Base-by-base conservation (phyloP, 305 asterid genomes). In the Withania somnifera region DNA sequence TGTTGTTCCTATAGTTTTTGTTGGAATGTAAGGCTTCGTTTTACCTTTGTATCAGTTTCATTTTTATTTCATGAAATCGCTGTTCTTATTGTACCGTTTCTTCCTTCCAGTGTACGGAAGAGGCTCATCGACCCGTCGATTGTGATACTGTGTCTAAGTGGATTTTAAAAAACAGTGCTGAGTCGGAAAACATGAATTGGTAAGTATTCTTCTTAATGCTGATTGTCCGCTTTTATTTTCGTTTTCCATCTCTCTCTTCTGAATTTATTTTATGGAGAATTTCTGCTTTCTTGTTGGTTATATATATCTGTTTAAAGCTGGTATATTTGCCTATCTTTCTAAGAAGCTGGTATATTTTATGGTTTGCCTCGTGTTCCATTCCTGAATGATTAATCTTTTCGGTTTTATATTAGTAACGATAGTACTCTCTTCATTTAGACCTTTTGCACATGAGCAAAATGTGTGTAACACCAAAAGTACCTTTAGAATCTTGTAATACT, bases 141-240 rank as follows among this genome's bases (percentile, higher is more conserved):
- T 95, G 99, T 64, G 97, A 83, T 68, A 95, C 95, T 50, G 99
- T 95, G 82, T 88, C 94, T 17, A 92, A 89, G 86, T 95, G 99
- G 99, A 84, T 91, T 82, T 80, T 89, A 91, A 95, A 95, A 84
- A 95, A 94, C 90, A 90, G 96, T 82, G 97, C 99, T 4, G 99
- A 95, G 87, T 94, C 97, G 17, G 97, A 93, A 86, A 95, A 95
- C 93, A 95, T 92, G 94, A 93, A 93, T 84, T 95, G 99, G 99
- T 94, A 89, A n/a, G 47, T 15, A 73, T 15, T 47, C 24, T 15
- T 73, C 60, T 47, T 15, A n/a, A 15, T 50, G 61, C 26, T 47
- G 26, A 50, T 47, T 5, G 11, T 47, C 42, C 10, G 9, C 60
- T 73, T 50, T 73, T 73, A 47, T 36, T 26, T 47, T 73, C 20